Conservation (phyloP, 2,329 filamentous ascomycete genomes). For the Cryphonectria nitschkei region DNA sequence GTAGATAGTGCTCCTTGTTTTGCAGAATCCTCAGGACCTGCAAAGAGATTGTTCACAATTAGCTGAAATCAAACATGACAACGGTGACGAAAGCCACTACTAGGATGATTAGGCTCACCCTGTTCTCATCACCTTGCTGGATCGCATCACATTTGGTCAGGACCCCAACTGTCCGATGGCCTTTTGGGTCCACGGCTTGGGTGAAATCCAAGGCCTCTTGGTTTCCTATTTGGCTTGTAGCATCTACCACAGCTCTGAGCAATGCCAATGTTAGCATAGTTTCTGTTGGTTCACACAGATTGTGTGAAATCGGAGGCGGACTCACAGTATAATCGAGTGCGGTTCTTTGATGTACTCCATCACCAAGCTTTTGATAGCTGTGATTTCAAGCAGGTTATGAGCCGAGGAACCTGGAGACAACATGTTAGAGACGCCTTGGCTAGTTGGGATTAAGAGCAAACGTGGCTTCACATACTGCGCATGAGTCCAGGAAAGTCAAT, state of each 20-base stretch:
- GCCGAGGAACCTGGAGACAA: background rate
- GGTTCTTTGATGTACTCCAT: background rate
- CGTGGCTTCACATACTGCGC: background rate
- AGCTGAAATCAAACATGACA: background rate
- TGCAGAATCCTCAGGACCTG: background rate
- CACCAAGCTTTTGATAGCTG: background rate
- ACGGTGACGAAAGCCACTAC: background rate
- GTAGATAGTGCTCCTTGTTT: background rate
- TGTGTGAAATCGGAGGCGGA: background rate
- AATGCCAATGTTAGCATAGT: background rate
- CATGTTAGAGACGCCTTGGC: background rate
- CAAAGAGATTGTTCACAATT: background rate
- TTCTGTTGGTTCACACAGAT: background rate
- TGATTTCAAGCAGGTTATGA: constrained; percentile 1
- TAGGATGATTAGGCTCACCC: background rate
- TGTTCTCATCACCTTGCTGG: constrained; percentile 22
- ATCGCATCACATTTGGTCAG: constrained; percentile 24
- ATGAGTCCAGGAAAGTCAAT: constrained; percentile 25
- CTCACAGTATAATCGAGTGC: background rate
- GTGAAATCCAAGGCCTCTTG: constrained; percentile 21
- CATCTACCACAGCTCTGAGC: background rate
- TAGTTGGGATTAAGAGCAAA: background rate
- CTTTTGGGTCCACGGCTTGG: constrained; percentile 16
- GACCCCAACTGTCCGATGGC: constrained; percentile 30
- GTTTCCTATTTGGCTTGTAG: constrained; percentile 2